Conservation (phyloP, 345 rosid genomes). For the Rhodamnia argentea region DNA sequence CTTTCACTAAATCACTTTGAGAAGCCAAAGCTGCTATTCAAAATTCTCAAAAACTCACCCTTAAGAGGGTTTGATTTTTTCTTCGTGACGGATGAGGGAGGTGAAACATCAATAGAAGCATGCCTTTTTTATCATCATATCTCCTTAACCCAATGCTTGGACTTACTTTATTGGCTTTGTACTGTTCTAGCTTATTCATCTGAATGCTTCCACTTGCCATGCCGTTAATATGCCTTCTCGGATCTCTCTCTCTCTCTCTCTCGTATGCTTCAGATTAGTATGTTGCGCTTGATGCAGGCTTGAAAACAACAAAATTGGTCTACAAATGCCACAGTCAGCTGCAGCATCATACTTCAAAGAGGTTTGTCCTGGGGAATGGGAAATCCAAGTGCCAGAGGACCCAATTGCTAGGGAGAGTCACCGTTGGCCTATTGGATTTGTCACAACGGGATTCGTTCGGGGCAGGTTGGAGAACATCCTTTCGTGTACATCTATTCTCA, state of each 20-base stretch:
- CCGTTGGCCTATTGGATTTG: slow-evolving; percentile 79
- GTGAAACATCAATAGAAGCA: not conserved
- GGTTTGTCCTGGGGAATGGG: slow-evolving; percentile 52
- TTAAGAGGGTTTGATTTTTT: not conserved
- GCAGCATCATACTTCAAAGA: slow-evolving; percentile 55
- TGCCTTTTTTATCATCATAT: not conserved
- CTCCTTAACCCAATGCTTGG: not conserved
- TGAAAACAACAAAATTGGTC: slow-evolving; percentile 18
- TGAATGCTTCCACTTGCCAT: not conserved
- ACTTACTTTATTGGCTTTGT: not conserved
- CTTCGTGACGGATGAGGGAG: not conserved
- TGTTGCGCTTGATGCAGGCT: slow-evolving; percentile 23
- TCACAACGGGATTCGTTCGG: slow-evolving; percentile 68
- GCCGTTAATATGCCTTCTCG: not conserved
- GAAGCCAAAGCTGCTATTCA: not conserved
- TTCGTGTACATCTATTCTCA: not conserved
- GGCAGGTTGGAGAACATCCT: slow-evolving; percentile 41
- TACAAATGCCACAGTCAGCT: slow-evolving; percentile 42
- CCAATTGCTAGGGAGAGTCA: slow-evolving; percentile 23
- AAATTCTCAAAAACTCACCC: not conserved
- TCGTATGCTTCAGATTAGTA: not conserved
- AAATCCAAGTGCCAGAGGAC: slow-evolving; percentile 46
- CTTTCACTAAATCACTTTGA: not conserved
- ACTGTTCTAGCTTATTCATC: not conserved
- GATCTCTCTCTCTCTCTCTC: not conserved